Evolutionary conservation across 2,329 filamentous ascomycete genomes (phyloP).

Genomic region (Cytospora mali): DNA sequence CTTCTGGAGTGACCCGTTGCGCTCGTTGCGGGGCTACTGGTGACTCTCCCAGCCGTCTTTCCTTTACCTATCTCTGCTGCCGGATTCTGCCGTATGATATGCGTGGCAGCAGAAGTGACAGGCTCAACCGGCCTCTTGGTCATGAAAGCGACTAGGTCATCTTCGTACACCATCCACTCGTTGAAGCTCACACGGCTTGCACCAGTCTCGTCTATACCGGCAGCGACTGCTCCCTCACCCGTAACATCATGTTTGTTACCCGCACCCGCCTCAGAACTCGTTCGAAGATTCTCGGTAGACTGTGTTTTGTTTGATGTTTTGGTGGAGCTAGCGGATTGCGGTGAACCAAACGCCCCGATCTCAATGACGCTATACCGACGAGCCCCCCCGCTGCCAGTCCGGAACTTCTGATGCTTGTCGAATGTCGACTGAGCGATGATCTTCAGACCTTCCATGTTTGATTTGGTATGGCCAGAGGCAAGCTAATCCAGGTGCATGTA

Average conservation of each 20-base stretch:
- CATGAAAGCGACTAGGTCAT: constrained; percentile 27
- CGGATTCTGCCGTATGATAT: neutral
- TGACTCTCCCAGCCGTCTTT: neutral
- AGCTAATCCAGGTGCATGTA: neutral
- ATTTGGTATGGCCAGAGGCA: neutral
- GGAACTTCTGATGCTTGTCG: constrained; percentile 27
- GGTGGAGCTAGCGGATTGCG: neutral
- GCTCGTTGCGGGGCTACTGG: constrained; percentile 5
- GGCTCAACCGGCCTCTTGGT: constrained; percentile 24
- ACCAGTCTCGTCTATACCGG: neutral
- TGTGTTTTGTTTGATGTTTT: constrained; percentile 16
- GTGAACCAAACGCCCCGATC: constrained; percentile 24
- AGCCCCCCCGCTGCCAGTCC: constrained; percentile 7
- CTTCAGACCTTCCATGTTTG: constrained; percentile 26
- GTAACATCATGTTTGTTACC: constrained; percentile 3
- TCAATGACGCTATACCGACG: constrained; percentile 28
- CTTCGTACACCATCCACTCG: constrained; percentile 29
- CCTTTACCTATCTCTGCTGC: constrained; percentile 1
- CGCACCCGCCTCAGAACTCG: neutral
- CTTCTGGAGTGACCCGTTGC: constrained; percentile 16
- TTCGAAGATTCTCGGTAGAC: constrained; percentile 1
- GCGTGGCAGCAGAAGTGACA: neutral
- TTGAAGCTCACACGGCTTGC: constrained; percentile 20
- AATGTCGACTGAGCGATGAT: constrained; percentile 28
- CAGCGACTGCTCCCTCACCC: neutral